Evolutionary conservation across 179 eudicot species (phyloP).

Genomic region (Gypsophila paniculata): DNA sequence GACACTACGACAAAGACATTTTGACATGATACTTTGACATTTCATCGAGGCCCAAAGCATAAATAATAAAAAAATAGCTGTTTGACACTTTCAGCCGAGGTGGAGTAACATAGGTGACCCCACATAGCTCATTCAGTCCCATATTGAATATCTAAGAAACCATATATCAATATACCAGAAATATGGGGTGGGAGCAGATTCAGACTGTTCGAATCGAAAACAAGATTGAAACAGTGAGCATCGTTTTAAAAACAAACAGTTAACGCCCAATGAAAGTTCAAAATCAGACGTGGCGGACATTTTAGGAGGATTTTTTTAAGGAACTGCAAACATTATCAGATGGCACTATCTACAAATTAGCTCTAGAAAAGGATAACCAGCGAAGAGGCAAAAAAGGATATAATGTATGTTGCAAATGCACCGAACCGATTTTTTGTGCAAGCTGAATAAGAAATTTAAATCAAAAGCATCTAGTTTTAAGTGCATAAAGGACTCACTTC

Average conservation of each 20-base stretch:
- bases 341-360: neutral
- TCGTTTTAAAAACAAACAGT: neutral
- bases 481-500: conserved; percentile 43
- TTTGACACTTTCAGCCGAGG: no score
- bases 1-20: no score
- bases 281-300: neutral
- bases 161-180: neutral
- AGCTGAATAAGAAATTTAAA: conserved; percentile 5
- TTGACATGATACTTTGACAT: no score
- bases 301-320: neutral
- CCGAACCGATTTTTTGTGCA: neutral
- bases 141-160: neutral
- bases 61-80: no score
- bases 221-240: neutral
- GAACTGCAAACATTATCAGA: neutral
- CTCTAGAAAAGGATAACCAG: neutral
- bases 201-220: neutral
- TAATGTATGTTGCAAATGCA: neutral
- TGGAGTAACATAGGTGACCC: no score
- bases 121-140: neutral
- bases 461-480: neutral
- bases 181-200: neutral
- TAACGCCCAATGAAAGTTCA: neutral
- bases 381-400: neutral
- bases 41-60: no score